These are phyloP conservation scores for Epichloe coenophiala DNA, from an alignment of 2,329 filamentous ascomycete species.

Conservation along the genomic window DNA sequence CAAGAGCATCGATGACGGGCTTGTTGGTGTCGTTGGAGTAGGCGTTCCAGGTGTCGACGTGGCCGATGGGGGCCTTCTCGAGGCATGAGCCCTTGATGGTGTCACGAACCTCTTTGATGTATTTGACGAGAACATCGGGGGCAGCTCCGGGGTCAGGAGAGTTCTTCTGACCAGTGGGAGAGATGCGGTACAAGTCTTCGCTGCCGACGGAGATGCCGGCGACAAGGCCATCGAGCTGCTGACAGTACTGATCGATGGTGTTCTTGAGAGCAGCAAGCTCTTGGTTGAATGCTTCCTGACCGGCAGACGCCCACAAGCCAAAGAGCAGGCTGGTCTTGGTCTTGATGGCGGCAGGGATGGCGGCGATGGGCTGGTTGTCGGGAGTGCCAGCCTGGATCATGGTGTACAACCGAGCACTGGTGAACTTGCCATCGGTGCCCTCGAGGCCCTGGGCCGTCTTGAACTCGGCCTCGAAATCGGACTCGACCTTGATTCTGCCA, in stretches of 20 bases:
- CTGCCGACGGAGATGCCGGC: slow-evolving; percentile 76
- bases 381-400: slow-evolving; percentile 56
- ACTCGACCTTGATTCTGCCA: slow-evolving; percentile 43
- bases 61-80: slow-evolving; percentile 49
- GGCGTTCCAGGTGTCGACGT: slow-evolving; percentile 82
- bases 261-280: slow-evolving; percentile 60
- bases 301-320: slow-evolving; percentile 70
- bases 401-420: slow-evolving; percentile 60
- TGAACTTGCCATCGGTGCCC: slow-evolving; percentile 50
- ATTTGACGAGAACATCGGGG: slow-evolving; percentile 49
- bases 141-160: slow-evolving; percentile 48
- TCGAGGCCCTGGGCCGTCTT: slow-evolving; percentile 47
- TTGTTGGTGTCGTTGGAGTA: slow-evolving; percentile 62
- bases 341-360: slow-evolving; percentile 70
- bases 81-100: slow-evolving; percentile 50
- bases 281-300: slow-evolving; percentile 48
- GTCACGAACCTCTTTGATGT: slow-evolving; percentile 55
- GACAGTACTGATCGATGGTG: slow-evolving; percentile 57
- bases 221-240: slow-evolving; percentile 49
- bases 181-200: slow-evolving; percentile 76
- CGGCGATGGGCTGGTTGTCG: slow-evolving; percentile 52
- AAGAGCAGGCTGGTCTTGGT: slow-evolving; percentile 69
- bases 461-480: slow-evolving; percentile 60
- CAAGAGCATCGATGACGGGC: slow-evolving; percentile 52
- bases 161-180: slow-evolving; percentile 52